Base-by-base conservation (phyloP, 164 flowering plant genomes). In the Pachysandra terminalis region DNA sequence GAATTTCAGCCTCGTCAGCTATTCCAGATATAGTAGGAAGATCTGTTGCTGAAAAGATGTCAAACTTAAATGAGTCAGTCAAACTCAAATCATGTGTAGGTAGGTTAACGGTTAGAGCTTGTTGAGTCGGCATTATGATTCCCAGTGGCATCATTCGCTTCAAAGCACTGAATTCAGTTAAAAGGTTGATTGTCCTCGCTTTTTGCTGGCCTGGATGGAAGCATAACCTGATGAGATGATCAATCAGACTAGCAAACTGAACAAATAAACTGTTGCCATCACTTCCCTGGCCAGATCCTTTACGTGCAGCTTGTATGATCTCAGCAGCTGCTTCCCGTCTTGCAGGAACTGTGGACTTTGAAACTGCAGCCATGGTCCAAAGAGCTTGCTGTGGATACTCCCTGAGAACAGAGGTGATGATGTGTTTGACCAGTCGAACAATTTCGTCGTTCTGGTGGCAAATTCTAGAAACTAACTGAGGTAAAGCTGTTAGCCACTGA, bases 291-390 rank as follows among this genome's bases (percentile, higher is more conserved):
- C 45, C 68, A 56, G 79, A 84, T n/a, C 87, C 90, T 81, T 83
- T 96, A 57, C 89, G 84, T 62, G 98, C 96, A 70, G 85, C 86
- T 70, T 91, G 90, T 61, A 96, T 87, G 74, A 96, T 96, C 83
- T 89, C 97, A 57, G 95, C 90, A 68, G 97, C 97, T 63, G 97
- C 98, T 65, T 91, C 92, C 57, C 93, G 84, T 80, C 99, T 89
- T 25, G 96, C 87, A 67, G 98, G 82, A 64, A 96, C 91, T 19
- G 94, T 84, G 37, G 99, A 96, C 77, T 96, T 96, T 69, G 99
- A 90, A 76, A 96, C 99, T 52, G 98, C 99, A 40, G 98, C 99
- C 99, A 96, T 93, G 28, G 83, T 86, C 99, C 99, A 96, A 28
- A 96, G 86, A 45, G 90, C 91, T 80, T 96, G 99, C 66, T 96